Evolutionary conservation across 768 basidiomycete species (phyloP), one percentile per base, ranked within the genome.

Genomic region (Suillus alpinus): DNA sequence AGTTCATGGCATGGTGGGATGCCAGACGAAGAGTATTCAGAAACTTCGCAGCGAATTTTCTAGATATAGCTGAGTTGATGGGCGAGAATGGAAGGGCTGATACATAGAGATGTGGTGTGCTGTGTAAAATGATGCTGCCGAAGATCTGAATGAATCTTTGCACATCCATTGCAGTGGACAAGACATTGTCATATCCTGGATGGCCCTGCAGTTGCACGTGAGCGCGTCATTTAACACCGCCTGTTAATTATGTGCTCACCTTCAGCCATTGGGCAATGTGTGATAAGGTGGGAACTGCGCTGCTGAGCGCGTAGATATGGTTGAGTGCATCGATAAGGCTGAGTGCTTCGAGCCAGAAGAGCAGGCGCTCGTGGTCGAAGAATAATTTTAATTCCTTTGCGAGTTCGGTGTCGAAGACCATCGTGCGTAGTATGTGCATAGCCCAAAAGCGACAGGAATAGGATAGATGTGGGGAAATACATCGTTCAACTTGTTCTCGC

Each of bases 1-100:
- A 71, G 32, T 23, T 32, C 43, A 46, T 36, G 6, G 23, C 47
- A 23, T 52, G 56, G 1, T 60, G 59, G 6, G 14, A 14, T 39
- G 14, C 37, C 43, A 26, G 31, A 47, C 31, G 16, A 34, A 10
- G 29, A 41, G 18, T n/a, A 8, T 23, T 50, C 18, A 18, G 23
- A 34, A 29, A 41, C 6, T n/a, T 55, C 26, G 47, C 26, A 18
- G 20, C 2, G 13, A 59, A 59, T 10, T 39, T 20, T 16, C n/a
- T 50, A 6, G 36, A 44, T 65, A 66, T 72, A 69, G 37, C 67
- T 62, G 18, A 78, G 76, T 59, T 57, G 55, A 18, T n/a, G 31
- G 68, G 69, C 18, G 63, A 51, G 58, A 71, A 69, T 23, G 68
- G 67, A 8, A 71, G 40, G 0, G 64, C 68, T 31, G 68, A 70